Evolutionary conservation across 2,329 filamentous ascomycete species (phyloP).

Genomic region (Alternaria incomplexa): DNA sequence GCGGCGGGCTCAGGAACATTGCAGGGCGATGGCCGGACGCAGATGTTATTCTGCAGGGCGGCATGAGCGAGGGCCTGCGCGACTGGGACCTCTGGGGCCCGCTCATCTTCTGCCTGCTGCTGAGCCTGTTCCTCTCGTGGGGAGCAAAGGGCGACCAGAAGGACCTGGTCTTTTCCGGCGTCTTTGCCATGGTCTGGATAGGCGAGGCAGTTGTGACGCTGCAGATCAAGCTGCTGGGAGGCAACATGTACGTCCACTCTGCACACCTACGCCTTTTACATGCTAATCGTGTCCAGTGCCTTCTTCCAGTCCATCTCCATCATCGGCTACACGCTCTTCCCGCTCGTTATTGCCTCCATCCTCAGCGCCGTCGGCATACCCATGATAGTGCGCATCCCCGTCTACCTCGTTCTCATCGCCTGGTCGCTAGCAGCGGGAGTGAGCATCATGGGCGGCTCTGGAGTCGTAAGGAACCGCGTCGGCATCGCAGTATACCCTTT

Average conservation of each 20-base stretch:
- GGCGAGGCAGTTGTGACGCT: conserved; percentile 96
- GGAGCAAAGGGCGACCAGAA: conserved; percentile 80
- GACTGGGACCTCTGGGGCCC: conserved; percentile 99
- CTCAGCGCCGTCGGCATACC: conserved; percentile 83
- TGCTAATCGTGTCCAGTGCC: conserved; percentile 67
- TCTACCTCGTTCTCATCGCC: conserved; percentile 84
- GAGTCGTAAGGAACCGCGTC: conserved; percentile 93
- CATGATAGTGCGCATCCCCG: conserved; percentile 82
- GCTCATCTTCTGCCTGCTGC: conserved; percentile 86
- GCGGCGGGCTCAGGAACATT: conserved; percentile 58
- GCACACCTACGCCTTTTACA: background rate
- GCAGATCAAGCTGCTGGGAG: conserved; percentile 94
- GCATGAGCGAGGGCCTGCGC: conserved; percentile 85
- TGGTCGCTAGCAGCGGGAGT: conserved; percentile 97
- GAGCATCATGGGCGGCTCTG: conserved; percentile 93
- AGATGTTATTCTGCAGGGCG: conserved; percentile 68
- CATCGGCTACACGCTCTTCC: conserved; percentile 98
- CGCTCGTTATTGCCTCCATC: conserved; percentile 88
- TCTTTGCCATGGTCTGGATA: conserved; percentile 97
- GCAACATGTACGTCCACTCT: conserved; percentile 80
- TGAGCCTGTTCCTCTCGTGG: conserved; percentile 87
- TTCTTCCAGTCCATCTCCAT: conserved; percentile 98
- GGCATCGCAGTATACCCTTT: conserved; percentile 93
- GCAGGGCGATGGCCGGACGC: conserved; percentile 72
- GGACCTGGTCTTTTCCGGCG: conserved; percentile 89